phyloP scores from a whole-genome alignment of 306 rosid species.

The Quillaja saponaria region DNA sequence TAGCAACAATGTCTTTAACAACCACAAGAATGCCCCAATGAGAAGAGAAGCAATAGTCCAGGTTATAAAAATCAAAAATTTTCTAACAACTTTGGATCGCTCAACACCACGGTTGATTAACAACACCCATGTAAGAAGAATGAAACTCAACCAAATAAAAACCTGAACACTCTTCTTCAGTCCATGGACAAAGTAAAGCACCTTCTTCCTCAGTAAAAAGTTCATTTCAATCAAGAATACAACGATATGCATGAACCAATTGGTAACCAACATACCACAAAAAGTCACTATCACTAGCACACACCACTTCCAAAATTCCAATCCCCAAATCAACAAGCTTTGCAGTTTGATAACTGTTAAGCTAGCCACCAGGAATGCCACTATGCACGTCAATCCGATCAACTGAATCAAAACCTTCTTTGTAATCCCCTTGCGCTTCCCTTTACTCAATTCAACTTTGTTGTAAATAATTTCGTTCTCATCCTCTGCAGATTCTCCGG shows the following conservation, averaged over 20 bases:
- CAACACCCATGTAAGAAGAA: constrained; percentile 70
- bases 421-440: constrained; percentile 46
- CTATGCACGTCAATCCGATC: constrained; percentile 45
- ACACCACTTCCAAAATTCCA: constrained; percentile 86
- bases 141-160: constrained; percentile 67
- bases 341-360: constrained; percentile 42
- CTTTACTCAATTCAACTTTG: constrained; percentile 57
- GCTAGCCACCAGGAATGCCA: constrained; percentile 53
- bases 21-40: constrained; percentile 74
- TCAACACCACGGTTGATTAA: constrained; percentile 50
- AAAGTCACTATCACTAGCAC: constrained; percentile 69
- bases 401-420: constrained; percentile 49
- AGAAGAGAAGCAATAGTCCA: constrained; percentile 73
- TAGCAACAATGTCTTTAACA: constrained; percentile 60
- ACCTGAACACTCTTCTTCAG: constrained; percentile 74
- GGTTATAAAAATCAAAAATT: constrained; percentile 52
- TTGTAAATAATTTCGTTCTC: constrained; percentile 65
- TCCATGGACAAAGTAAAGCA: constrained; percentile 90
- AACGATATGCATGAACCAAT: constrained; percentile 70
- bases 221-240: constrained; percentile 84
- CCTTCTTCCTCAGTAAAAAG: constrained; percentile 76
- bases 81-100: constrained; percentile 46
- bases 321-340: constrained; percentile 45
- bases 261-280: constrained; percentile 72
- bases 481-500: constrained; percentile 45